phyloP scores from a whole-genome alignment of 306 rosid species.

The Canavalia ensiformis region DNA sequence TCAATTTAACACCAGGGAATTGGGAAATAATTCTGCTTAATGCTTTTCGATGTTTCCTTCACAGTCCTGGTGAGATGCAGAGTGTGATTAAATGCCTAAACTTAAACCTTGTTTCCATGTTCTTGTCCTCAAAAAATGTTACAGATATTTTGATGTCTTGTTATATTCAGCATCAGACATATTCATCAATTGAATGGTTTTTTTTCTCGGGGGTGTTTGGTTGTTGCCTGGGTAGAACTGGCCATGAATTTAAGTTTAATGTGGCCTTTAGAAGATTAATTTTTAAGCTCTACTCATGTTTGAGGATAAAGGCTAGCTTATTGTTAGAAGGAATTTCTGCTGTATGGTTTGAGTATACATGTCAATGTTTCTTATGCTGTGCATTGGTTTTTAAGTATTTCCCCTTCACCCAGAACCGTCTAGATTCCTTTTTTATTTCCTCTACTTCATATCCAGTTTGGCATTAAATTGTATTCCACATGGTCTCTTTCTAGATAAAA shows the following conservation, averaged over 20 bases:
- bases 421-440: background rate
- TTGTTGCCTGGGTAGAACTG: background rate
- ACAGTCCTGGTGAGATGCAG: conserved; percentile 1
- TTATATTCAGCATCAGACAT: background rate
- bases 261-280: background rate
- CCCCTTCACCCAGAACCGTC: background rate
- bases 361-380: background rate
- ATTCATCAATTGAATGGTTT: background rate
- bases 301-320: conserved; percentile 9
- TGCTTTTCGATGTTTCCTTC: conserved; percentile 2
- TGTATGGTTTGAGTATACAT: background rate
- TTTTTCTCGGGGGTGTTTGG: background rate
- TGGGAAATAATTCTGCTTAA: background rate
- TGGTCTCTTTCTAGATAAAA: conserved; percentile 21
- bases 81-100: background rate
- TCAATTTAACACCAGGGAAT: background rate
- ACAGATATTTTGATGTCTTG: background rate
- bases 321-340: conserved; percentile 8
- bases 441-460: conserved; percentile 41
- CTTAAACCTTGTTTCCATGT: conserved; percentile 18
- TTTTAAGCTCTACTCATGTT: background rate
- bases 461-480: background rate
- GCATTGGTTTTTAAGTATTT: conserved; percentile 16
- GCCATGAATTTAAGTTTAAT: background rate
- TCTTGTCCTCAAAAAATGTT: conserved; percentile 17